These are phyloP conservation scores for Globisporangium uncinulatum DNA, from an alignment of 352 stramenopile genomes.

Conservation along the genomic window DNA sequence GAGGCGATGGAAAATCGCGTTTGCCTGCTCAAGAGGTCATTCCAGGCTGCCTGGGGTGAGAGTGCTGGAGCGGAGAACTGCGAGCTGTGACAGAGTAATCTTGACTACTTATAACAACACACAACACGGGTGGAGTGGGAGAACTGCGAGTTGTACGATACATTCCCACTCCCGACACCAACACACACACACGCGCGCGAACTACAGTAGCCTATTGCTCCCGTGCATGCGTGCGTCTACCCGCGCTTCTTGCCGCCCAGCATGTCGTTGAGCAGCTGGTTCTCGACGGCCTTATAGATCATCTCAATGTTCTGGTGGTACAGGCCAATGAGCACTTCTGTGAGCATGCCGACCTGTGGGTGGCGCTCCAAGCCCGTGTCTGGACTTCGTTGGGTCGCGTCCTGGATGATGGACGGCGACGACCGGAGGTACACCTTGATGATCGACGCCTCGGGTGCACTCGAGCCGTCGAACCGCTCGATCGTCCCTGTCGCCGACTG, in stretches of 20 bases:
- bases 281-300: conserved; percentile 18
- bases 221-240: background rate
- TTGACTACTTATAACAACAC: too few relatives aligned
- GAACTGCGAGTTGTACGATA: background rate
- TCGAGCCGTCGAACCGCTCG: conserved; percentile 6
- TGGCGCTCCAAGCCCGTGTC: conserved; percentile 4
- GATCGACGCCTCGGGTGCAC: conserved; percentile 13
- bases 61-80: too few relatives aligned
- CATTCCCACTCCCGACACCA: background rate
- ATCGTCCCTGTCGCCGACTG: conserved; percentile 11
- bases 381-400: background rate
- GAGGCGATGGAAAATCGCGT: too few relatives aligned
- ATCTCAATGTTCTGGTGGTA: conserved; percentile 18
- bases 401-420: conserved; percentile 15
- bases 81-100: too few relatives aligned
- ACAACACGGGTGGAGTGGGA: too few relatives aligned
- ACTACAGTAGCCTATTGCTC: background rate
- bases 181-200: background rate
- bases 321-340: conserved; percentile 14
- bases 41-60: too few relatives aligned
- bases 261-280: conserved; percentile 14
- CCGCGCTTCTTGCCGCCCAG: conserved; percentile 11
- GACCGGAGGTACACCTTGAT: conserved; percentile 15
- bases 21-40: too few relatives aligned
- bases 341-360: conserved; percentile 15